phyloP scores from a whole-genome alignment of 345 rosid species.

The Turnera subulata region DNA sequence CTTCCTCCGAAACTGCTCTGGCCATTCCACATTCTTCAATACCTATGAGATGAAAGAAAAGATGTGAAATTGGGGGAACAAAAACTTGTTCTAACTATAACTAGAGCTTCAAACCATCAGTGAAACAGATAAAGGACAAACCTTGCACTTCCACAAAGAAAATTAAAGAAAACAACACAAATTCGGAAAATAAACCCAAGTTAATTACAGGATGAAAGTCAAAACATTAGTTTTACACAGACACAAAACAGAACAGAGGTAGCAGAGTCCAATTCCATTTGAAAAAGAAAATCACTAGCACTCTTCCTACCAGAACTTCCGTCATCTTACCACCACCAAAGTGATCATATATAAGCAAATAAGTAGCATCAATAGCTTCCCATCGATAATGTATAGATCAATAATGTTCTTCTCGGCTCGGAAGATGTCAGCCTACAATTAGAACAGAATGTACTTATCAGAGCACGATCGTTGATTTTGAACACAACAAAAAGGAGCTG shows the following conservation, averaged over 20 bases:
- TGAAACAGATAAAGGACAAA: no score
- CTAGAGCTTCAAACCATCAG: not conserved
- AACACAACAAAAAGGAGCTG: not conserved
- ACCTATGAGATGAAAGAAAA: constrained; percentile 32
- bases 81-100: not conserved
- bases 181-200: no score
- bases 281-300: constrained; percentile 30
- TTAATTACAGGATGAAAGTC: no score
- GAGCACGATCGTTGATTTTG: not conserved
- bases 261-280: not conserved
- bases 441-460: not conserved
- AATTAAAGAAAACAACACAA: no score
- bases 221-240: no score
- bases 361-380: no score
- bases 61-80: not conserved
- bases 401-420: constrained; percentile 80
- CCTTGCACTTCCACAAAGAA: no score
- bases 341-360: no score
- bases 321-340: no score
- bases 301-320: no score
- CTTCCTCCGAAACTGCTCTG: constrained; percentile 80
- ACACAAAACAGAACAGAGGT: not conserved
- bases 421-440: constrained; percentile 80
- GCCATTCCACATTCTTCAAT: constrained; percentile 79
- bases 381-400: constrained; percentile 84